Base-by-base conservation (phyloP, 495 filamentous ascomycete genomes). In the Penicillium bialowiezense region DNA sequence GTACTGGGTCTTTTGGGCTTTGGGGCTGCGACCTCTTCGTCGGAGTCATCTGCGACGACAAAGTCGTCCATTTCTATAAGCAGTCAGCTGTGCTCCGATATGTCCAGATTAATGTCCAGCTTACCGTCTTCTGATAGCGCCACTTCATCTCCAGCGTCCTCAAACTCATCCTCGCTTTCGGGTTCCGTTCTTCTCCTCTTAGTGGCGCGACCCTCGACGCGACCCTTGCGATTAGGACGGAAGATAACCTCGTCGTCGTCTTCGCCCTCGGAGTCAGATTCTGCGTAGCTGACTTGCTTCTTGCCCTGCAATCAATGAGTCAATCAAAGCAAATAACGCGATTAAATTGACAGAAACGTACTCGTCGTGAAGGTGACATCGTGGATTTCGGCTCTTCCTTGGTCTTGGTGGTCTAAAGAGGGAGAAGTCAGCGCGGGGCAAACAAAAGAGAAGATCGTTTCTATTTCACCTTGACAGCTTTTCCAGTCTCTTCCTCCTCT, bases 51-150 rank as follows among this genome's bases (percentile, higher is more conserved):
- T 7, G 79, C 67, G 17, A 89, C 91, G 39, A 95, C 71, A 59
- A 96, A 96, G 60, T 95, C 89, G 45, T 85, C 89, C 76, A 91
- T 82, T 49, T 90, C 87, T 85, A 52, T 14, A 7, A 3, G 5
- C 3, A 29, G 56, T 70, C 48, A 74, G 59, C 20, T 24, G 24
- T 15, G 20, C 29, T 3, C n/a, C 17, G 28, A 31, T 12, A 33
- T n/a, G 13, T 17, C 23, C 23, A 3, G 3, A 8, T 8, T 13
- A 39, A 2, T 31, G 9, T 21, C 7, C 10, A 70, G 71, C 76
- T 79, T 58, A 62, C 88, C 82, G 41, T 86, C 80, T 18, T 86
- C 81, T 20, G 75, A 74, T 6, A 77, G 77, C 15, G 60, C 77
- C 31, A 65, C 72, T 2, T 75, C 76, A 3, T 68, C 76, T 12